Conservation (phyloP, 148 eudicot genomes). For the Cornus suecica region DNA sequence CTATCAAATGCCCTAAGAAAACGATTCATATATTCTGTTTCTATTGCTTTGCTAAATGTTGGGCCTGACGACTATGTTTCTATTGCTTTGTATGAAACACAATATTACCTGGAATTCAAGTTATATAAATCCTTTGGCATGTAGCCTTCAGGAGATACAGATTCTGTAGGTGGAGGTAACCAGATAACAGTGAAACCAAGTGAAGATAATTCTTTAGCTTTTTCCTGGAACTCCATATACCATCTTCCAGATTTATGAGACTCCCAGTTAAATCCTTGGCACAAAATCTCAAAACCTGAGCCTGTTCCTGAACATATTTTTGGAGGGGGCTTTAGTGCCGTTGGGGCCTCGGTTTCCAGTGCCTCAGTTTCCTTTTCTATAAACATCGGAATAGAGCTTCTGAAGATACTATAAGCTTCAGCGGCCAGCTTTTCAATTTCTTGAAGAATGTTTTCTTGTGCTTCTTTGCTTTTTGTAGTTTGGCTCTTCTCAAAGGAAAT, state of each 20-base stretch:
- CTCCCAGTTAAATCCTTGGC: conserved; percentile 99
- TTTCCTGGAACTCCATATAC: conserved; percentile 76
- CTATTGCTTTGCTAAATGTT: no score
- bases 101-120: conserved; percentile 77
- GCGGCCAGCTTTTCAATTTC: conserved; percentile 99
- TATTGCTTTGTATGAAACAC: background rate
- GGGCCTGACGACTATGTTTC: no score
- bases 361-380: conserved; percentile 27
- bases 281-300: conserved; percentile 78
- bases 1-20: no score
- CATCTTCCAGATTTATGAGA: conserved; percentile 93
- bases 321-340: conserved; percentile 31
- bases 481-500: conserved; percentile 64
- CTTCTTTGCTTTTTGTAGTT: conserved; percentile 67
- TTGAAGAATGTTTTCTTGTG: conserved; percentile 79
- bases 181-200: conserved; percentile 88
- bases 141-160: conserved; percentile 98
- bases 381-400: conserved; percentile 56
- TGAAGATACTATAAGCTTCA: conserved; percentile 87
- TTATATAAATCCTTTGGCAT: conserved; percentile 96
- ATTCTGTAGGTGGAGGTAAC: conserved; percentile 98
- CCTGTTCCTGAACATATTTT: conserved; percentile 76
- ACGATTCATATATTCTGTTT: no score
- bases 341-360: conserved; percentile 46
- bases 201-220: conserved; percentile 58